Evolutionary conservation across 1,284 basidiomycete species (phyloP).

Genomic region (Cutaneotrichosporon sp.): DNA sequence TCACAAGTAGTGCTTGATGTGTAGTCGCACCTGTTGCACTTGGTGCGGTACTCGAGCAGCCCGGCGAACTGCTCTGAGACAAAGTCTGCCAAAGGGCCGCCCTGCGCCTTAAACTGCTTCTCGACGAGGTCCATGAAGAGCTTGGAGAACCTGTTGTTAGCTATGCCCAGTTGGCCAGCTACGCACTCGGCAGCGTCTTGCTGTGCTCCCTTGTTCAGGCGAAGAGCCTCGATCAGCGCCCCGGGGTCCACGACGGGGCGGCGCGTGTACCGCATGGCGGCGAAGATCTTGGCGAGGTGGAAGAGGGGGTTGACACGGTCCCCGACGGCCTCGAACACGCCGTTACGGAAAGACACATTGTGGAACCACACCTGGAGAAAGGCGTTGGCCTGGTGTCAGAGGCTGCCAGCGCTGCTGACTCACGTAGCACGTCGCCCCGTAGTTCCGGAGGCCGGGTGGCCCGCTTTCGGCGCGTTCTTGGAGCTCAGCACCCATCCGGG

Average conservation of each 20-base stretch:
- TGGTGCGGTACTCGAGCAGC: conserved; percentile 71
- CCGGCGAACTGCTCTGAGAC: conserved; percentile 85
- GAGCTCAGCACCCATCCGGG: conserved; percentile 59
- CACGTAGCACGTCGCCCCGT: conserved; percentile 88
- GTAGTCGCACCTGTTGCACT: conserved; percentile 68
- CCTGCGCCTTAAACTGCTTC: conserved; percentile 76
- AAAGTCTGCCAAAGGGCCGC: conserved; percentile 62
- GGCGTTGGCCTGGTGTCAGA: conserved; percentile 64
- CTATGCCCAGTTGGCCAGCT: conserved; percentile 6
- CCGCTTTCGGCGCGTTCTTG: conserved; percentile 57
- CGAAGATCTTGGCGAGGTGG: conserved; percentile 61
- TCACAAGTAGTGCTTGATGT: conserved; percentile 13
- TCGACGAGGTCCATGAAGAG: conserved; percentile 86
- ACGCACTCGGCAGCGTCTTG: conserved; percentile 91
- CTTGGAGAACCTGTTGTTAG: conserved; percentile 74
- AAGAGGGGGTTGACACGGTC: conserved; percentile 60
- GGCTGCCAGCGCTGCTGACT: neutral
- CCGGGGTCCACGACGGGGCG: conserved; percentile 74
- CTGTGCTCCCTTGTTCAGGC: conserved; percentile 75
- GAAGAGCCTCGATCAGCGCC: conserved; percentile 77
- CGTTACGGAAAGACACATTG: conserved; percentile 65
- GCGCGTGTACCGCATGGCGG: conserved; percentile 72
- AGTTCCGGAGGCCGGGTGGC: conserved; percentile 85
- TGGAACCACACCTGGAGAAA: conserved; percentile 80
- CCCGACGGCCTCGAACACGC: conserved; percentile 55